Percentiles rank a stretch among this genome's conserved stretches.
Evolutionary conservation across 73 alveolate genomes (phyloP).

Genomic region (Paramecium caudatum): DNA sequence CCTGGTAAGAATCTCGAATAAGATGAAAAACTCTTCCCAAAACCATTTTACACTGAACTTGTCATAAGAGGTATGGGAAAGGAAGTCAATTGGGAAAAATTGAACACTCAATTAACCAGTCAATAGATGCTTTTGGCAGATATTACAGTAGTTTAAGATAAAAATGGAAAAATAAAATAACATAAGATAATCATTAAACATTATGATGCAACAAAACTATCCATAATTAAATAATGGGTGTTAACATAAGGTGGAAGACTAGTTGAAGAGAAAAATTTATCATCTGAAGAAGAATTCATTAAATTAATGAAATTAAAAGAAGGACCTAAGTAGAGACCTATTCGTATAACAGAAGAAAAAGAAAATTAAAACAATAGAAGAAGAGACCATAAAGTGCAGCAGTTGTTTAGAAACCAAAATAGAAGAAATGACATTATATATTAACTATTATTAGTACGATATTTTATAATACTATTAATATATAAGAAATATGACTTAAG

Average conservation of each 20-base stretch:
- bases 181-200: slow-evolving; percentile 47
- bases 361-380: neutral
- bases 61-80: slow-evolving; percentile 46
- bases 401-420: neutral
- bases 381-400: slow-evolving; percentile 66
- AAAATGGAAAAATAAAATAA: neutral
- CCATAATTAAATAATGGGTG: slow-evolving; percentile 43
- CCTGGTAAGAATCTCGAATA: slow-evolving; percentile 50
- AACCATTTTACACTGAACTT: neutral
- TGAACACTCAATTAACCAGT: neutral
- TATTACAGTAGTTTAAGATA: slow-evolving; percentile 6
- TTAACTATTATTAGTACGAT: no score
- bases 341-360: slow-evolving; percentile 39
- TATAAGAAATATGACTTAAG: no score
- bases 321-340: slow-evolving; percentile 56
- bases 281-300: slow-evolving; percentile 5
- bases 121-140: neutral
- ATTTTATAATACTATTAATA: no score
- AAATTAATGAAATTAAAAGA: slow-evolving; percentile 47
- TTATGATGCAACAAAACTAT: neutral
- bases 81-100: slow-evolving; percentile 1
- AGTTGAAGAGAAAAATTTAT: neutral
- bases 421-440: slow-evolving; percentile 20
- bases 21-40: slow-evolving; percentile 35
- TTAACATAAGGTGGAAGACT: slow-evolving; percentile 6